phyloP scores from a whole-genome alignment of 2,329 filamentous ascomycete species.

The Diaporthe sp. region DNA sequence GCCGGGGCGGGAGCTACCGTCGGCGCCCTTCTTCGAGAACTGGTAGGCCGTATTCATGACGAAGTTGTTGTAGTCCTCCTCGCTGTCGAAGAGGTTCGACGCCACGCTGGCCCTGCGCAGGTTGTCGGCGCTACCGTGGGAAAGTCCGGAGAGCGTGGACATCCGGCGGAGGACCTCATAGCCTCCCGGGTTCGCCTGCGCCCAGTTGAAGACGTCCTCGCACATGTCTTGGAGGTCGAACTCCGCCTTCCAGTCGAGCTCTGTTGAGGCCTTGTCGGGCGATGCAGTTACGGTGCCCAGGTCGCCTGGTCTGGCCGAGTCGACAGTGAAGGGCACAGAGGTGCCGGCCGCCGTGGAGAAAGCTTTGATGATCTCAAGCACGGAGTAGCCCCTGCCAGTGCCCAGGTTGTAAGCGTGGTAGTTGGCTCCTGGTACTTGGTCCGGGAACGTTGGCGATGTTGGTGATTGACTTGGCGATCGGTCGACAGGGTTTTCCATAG shows the following conservation, averaged over 20 bases:
- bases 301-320: constrained; percentile 22
- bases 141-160: constrained; percentile 19
- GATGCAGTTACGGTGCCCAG: constrained; percentile 31
- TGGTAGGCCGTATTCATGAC: constrained; percentile 22
- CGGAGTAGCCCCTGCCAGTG: constrained; percentile 32
- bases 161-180: constrained; percentile 33
- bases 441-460: neutral
- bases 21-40: neutral
- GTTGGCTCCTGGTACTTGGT: neutral
- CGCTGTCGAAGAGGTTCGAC: constrained; percentile 26
- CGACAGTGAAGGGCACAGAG: constrained; percentile 29
- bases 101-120: constrained; percentile 30
- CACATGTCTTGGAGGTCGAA: constrained; percentile 35
- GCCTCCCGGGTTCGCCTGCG: constrained; percentile 27
- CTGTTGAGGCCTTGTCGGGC: constrained; percentile 30
- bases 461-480: neutral
- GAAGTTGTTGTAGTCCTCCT: constrained; percentile 33
- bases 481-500: neutral
- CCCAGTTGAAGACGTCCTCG: constrained; percentile 34
- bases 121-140: constrained; percentile 14
- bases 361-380: constrained; percentile 32
- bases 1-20: neutral
- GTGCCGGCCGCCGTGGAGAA: constrained; percentile 31
- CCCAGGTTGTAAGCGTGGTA: constrained; percentile 33
- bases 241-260: constrained; percentile 34